These are phyloP conservation scores for Pyrenopolyporus hunteri DNA, from an alignment of 495 filamentous ascomycete species.

Conservation along the genomic window DNA sequence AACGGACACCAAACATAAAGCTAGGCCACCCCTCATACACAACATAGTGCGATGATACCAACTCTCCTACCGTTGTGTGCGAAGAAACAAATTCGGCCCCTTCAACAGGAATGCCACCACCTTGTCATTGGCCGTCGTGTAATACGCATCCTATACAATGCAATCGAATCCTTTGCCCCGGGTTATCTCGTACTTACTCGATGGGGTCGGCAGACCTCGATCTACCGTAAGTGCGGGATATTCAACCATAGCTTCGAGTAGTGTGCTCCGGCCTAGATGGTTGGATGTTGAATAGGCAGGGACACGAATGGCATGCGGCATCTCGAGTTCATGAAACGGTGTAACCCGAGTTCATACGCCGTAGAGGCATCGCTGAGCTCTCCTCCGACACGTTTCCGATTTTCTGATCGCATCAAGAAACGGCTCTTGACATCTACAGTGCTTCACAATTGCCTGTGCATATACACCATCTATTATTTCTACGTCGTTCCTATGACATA, in stretches of 20 bases:
- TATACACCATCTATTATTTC: constrained; percentile 1
- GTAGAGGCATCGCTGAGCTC: not conserved
- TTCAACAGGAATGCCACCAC: not conserved
- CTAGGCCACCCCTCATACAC: not conserved
- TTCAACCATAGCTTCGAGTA: not conserved
- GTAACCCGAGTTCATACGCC: not conserved
- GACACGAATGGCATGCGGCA: constrained; percentile 10
- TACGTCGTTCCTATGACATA: constrained; percentile 7
- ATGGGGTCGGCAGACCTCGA: constrained; percentile 15
- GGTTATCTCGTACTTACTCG: constrained; percentile 19
- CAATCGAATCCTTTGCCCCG: constrained; percentile 31
- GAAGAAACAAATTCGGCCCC: not conserved
- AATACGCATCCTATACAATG: constrained; percentile 22
- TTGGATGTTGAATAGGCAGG: constrained; percentile 17
- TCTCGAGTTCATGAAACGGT: constrained; percentile 21
- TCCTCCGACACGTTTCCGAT: constrained; percentile 25
- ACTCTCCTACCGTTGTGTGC: constrained; percentile 4
- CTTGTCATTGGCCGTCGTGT: not conserved
- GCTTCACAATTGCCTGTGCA: constrained; percentile 17
- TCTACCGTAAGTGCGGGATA: constrained; percentile 9
- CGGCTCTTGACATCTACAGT: constrained; percentile 13
- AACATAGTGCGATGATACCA: constrained; percentile 2
- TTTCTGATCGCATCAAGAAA: constrained; percentile 14
- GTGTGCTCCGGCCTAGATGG: not conserved
- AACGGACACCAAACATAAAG: constrained; percentile 1